Conservation (phyloP, 2,329 filamentous ascomycete species). For the Nigrograna mackinnonii region DNA sequence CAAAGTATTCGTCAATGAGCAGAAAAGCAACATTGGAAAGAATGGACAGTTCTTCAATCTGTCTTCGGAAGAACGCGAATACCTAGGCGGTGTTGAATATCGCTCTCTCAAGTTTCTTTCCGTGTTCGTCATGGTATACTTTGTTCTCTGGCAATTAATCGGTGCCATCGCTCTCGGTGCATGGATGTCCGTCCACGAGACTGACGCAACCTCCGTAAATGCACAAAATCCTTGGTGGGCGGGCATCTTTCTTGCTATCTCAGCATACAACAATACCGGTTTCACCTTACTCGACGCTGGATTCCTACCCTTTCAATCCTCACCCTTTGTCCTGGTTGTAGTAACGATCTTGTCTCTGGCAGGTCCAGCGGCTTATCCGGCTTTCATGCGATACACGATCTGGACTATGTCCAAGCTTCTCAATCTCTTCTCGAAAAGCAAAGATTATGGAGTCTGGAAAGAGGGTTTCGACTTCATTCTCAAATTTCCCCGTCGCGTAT, state of each 20-base stretch:
- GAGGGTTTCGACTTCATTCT: slow-evolving; percentile 60
- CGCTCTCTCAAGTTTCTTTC: slow-evolving; percentile 51
- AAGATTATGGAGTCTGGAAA: slow-evolving; percentile 27
- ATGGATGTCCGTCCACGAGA: slow-evolving; percentile 51
- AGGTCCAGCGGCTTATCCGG: slow-evolving; percentile 59
- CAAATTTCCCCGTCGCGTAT: slow-evolving; percentile 64
- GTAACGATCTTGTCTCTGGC: slow-evolving; percentile 55
- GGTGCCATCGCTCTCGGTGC: slow-evolving; percentile 50
- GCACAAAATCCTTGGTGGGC: not conserved
- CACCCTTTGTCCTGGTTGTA: slow-evolving; percentile 48
- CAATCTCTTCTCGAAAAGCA: slow-evolving; percentile 38
- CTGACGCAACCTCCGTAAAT: not conserved
- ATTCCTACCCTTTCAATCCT: slow-evolving; percentile 61
- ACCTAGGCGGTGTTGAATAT: slow-evolving; percentile 56
- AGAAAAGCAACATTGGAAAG: slow-evolving; percentile 41
- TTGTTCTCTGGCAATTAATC: slow-evolving; percentile 52
- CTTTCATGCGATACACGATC: slow-evolving; percentile 60
- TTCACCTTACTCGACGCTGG: slow-evolving; percentile 59
- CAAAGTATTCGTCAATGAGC: slow-evolving; percentile 22
- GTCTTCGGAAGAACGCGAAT: slow-evolving; percentile 44
- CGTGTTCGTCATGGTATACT: slow-evolving; percentile 54
- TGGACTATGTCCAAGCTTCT: slow-evolving; percentile 57
- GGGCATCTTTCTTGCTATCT: slow-evolving; percentile 21
- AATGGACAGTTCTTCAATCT: slow-evolving; percentile 53
- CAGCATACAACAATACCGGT: slow-evolving; percentile 50